phyloP scores from a whole-genome alignment of 2,329 filamentous ascomycete genomes.

The Elsinoe necatrix region DNA sequence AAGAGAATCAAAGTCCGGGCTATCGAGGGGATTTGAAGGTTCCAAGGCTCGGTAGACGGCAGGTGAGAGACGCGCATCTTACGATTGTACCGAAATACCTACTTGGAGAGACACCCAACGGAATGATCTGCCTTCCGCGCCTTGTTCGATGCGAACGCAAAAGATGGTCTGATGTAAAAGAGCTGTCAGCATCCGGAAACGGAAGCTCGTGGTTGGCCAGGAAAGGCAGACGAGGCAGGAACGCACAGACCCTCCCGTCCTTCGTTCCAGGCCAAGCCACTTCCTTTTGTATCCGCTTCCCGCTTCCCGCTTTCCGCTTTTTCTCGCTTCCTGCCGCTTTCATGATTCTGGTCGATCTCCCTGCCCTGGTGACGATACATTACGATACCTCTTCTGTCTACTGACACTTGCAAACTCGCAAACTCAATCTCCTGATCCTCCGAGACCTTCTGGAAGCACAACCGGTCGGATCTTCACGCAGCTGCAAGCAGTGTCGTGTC shows the following conservation, averaged over 20 bases:
- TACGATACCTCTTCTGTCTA: background rate
- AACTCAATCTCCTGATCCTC: background rate
- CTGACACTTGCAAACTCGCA: constrained; percentile 3
- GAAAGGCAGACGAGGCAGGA: background rate
- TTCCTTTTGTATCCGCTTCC: background rate
- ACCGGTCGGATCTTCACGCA: background rate
- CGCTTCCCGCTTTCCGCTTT: background rate
- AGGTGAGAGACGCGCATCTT: background rate
- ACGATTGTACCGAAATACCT: constrained; percentile 1
- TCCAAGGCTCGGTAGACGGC: background rate
- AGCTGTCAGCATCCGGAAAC: constrained; percentile 5
- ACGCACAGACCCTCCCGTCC: background rate
- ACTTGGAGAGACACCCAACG: background rate
- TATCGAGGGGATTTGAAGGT: background rate
- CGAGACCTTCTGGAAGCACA: background rate
- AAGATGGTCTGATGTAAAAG: constrained; percentile 7
- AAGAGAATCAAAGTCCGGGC: background rate
- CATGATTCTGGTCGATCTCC: background rate
- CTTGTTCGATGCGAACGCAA: constrained; percentile 2
- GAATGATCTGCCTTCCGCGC: background rate
- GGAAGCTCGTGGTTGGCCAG: background rate
- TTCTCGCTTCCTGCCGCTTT: background rate
- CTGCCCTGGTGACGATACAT: background rate
- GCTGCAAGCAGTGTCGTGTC: background rate
- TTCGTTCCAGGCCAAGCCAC: background rate